Percentiles rank a stretch among this genome's conserved stretches.
Evolutionary conservation across 352 stramenopile species (phyloP).

Genomic region (Globisporangium cylindrosporum): DNA sequence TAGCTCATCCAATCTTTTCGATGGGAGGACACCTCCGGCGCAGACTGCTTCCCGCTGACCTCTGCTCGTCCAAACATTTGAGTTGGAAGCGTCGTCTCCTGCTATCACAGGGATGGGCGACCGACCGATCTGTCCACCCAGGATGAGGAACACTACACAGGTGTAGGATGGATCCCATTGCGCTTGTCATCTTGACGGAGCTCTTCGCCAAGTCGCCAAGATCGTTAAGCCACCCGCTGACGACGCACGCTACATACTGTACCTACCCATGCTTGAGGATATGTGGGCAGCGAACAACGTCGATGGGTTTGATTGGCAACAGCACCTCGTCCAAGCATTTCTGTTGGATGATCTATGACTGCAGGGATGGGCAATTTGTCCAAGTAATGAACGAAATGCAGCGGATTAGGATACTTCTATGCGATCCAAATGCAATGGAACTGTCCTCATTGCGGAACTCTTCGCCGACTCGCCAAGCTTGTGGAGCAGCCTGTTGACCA

Average conservation of each 20-base stretch:
- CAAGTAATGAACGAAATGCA: neutral
- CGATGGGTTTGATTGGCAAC: neutral
- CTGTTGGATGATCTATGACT: neutral
- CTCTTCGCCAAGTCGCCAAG: neutral
- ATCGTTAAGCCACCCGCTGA: neutral
- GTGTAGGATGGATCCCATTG: too few species aligned
- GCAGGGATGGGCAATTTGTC: neutral
- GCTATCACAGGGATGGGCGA: neutral
- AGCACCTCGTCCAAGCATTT: neutral
- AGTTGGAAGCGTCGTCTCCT: neutral
- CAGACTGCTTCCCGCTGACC: neutral
- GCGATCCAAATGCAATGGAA: neutral
- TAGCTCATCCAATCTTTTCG: conserved; percentile 1
- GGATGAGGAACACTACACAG: neutral
- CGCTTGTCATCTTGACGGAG: neutral
- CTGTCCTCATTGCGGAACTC: neutral
- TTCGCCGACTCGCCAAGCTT: neutral
- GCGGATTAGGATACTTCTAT: neutral
- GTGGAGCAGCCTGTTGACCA: too few species aligned
- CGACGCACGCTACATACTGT: neutral
- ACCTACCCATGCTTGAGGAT: too few species aligned
- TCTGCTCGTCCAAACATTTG: neutral
- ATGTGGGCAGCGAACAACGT: neutral
- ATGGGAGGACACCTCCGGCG: neutral
- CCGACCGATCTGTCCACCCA: neutral